Conservation (phyloP, 2,329 filamentous ascomycete genomes). For the Paracamarosporium sp. region DNA sequence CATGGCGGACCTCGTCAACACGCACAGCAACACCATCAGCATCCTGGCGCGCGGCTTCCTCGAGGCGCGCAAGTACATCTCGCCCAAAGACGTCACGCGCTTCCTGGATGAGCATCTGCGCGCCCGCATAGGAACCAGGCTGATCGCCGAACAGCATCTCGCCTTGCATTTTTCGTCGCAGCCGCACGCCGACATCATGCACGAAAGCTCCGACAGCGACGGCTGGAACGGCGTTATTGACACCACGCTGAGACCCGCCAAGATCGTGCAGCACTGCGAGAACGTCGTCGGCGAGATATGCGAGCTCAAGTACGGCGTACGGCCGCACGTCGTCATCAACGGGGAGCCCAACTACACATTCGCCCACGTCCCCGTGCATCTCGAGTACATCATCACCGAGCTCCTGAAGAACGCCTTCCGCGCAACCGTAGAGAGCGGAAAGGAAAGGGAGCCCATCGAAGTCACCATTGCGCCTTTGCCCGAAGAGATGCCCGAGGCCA, state of each 20-base stretch:
- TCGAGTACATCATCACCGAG: constrained; percentile 97
- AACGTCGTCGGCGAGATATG: constrained; percentile 95
- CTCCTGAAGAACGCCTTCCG: constrained; percentile 96
- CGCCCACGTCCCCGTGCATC: constrained; percentile 91
- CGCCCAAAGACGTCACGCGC: constrained; percentile 78
- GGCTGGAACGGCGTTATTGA: constrained; percentile 96
- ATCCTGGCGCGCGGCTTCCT: constrained; percentile 90
- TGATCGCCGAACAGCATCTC: constrained; percentile 97
- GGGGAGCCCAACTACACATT: constrained; percentile 89
- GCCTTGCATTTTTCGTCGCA: constrained; percentile 80
- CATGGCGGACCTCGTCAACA: constrained; percentile 92
- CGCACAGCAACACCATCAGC: constrained; percentile 93
- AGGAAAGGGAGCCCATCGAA: constrained; percentile 80
- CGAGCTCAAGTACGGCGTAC: constrained; percentile 91
- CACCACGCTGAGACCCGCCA: constrained; percentile 81
- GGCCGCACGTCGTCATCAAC: constrained; percentile 80
- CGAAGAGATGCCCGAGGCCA: constrained; percentile 48
- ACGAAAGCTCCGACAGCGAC: constrained; percentile 50
- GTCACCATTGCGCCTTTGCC: constrained; percentile 84
- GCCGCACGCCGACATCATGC: constrained; percentile 67
- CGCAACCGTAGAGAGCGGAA: constrained; percentile 85
- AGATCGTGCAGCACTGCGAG: constrained; percentile 83
- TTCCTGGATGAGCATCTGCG: constrained; percentile 95
- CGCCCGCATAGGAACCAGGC: constrained; percentile 88
- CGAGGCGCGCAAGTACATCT: constrained; percentile 91